Evolutionary conservation across 192 early-diverging fungal species (phyloP).

Genomic region (Endogone sp.): DNA sequence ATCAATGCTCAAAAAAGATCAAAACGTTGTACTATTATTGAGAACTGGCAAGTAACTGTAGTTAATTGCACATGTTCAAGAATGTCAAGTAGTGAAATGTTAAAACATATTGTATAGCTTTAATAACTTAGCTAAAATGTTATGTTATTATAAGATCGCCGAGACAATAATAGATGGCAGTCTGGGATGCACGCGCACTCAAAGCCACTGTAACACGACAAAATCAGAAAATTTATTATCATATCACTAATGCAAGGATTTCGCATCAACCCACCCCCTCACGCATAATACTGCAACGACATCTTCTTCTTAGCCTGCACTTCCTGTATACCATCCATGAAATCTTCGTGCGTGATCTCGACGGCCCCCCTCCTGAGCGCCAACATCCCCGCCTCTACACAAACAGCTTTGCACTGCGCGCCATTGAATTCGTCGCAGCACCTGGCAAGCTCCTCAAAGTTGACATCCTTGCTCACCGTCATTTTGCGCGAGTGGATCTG

Average conservation of each 20-base stretch:
- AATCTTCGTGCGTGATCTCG: slow-evolving; percentile 94
- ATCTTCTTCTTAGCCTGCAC: slow-evolving; percentile 99
- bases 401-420: slow-evolving; percentile 98
- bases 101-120: no score
- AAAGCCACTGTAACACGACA: no score
- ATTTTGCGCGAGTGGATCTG: slow-evolving; percentile 99
- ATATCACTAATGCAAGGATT: background rate
- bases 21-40: no score
- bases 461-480: slow-evolving; percentile 90
- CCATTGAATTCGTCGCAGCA: slow-evolving; percentile 99
- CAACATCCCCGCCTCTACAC: slow-evolving; percentile 99
- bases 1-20: no score
- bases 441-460: slow-evolving; percentile 94
- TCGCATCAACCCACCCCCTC: slow-evolving; percentile 10
- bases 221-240: background rate
- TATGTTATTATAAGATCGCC: no score
- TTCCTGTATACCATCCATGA: slow-evolving; percentile 97
- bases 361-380: slow-evolving; percentile 85
- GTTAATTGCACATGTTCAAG: no score
- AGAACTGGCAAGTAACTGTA: no score
- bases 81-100: no score
- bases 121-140: no score
- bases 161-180: no score
- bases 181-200: no score
- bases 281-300: slow-evolving; percentile 87